These are phyloP conservation scores for Kondoa malvinella DNA, from an alignment of 768 basidiomycete genomes.

Conservation along the genomic window DNA sequence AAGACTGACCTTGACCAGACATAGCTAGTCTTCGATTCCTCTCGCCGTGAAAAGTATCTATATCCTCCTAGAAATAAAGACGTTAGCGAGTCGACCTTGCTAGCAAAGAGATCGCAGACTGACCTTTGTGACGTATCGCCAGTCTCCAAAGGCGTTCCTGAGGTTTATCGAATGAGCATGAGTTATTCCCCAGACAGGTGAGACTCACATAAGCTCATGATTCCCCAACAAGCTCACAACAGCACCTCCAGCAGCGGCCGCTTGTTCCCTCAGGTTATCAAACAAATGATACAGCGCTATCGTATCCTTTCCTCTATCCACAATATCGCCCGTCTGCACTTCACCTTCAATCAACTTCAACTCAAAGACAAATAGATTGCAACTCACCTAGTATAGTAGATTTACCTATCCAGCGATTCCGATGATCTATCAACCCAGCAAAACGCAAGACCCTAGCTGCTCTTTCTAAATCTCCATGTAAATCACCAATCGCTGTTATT, in stretches of 20 bases:
- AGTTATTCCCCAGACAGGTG: neutral
- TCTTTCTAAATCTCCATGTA: slow-evolving; percentile 18
- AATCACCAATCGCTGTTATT: slow-evolving; percentile 18
- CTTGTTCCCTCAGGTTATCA: slow-evolving; percentile 63
- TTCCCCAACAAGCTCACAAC: slow-evolving; percentile 73
- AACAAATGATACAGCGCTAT: slow-evolving; percentile 69
- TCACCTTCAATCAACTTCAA: neutral
- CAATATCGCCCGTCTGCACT: slow-evolving; percentile 24
- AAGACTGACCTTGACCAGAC: slow-evolving; percentile 16
- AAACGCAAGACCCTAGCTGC: slow-evolving; percentile 14
- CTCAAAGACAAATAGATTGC: neutral
- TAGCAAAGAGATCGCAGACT: neutral
- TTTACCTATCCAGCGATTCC: slow-evolving; percentile 14
- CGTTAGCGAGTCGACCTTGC: no score
- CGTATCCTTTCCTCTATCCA: slow-evolving; percentile 65
- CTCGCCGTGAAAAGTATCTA: slow-evolving; percentile 16
- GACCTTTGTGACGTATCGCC: slow-evolving; percentile 20
- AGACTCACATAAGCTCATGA: slow-evolving; percentile 57
- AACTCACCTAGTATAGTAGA: slow-evolving; percentile 8
- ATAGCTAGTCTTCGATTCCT: slow-evolving; percentile 19
- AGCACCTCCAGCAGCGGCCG: slow-evolving; percentile 48
- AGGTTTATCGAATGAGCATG: neutral
- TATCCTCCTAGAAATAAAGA: slow-evolving; percentile 15
- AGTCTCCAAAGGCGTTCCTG: slow-evolving; percentile 18
- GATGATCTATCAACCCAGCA: slow-evolving; percentile 15